Evolutionary conservation across 768 basidiomycete genomes (phyloP).

Genomic region (Gyrodon lividus): DNA sequence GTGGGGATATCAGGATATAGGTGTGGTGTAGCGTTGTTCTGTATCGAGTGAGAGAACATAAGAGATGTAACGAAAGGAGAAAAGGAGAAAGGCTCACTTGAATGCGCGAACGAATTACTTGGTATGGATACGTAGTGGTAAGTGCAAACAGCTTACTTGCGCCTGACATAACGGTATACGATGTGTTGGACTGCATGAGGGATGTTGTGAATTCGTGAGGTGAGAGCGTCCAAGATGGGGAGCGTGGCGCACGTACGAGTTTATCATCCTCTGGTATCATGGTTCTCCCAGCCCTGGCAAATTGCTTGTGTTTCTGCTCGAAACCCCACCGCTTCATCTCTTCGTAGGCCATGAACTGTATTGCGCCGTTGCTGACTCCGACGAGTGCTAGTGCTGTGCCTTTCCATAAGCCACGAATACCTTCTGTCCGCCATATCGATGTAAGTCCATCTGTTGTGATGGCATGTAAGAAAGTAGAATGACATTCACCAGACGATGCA

Average conservation of each 20-base stretch:
- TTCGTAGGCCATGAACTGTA: slow-evolving; percentile 97
- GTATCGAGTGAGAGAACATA: background rate
- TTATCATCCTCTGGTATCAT: slow-evolving; percentile 81
- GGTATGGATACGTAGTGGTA: slow-evolving; percentile 90
- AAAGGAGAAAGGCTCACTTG: slow-evolving; percentile 54
- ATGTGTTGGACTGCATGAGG: slow-evolving; percentile 70
- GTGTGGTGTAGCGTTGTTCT: slow-evolving; percentile 67
- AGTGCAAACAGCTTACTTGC: slow-evolving; percentile 86
- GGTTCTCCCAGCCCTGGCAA: slow-evolving; percentile 54
- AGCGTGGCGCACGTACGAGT: slow-evolving; percentile 54
- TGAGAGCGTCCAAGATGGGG: background rate
- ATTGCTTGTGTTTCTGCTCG: slow-evolving; percentile 67
- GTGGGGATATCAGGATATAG: slow-evolving; percentile 82
- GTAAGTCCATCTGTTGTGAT: slow-evolving; percentile 61
- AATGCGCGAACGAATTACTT: slow-evolving; percentile 91
- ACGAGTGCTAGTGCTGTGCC: slow-evolving; percentile 87
- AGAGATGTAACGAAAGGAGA: slow-evolving; percentile 2
- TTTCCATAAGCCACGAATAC: slow-evolving; percentile 75
- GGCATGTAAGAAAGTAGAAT: background rate
- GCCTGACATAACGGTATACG: slow-evolving; percentile 92
- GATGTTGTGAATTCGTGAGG: background rate
- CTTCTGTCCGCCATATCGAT: slow-evolving; percentile 71
- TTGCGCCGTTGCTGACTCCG: slow-evolving; percentile 91
- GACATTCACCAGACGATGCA: background rate
- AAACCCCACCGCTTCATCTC: slow-evolving; percentile 92